These are phyloP conservation scores for Rhynchosporium secalis DNA, from an alignment of 2,329 filamentous ascomycete genomes.

Conservation along the genomic window DNA sequence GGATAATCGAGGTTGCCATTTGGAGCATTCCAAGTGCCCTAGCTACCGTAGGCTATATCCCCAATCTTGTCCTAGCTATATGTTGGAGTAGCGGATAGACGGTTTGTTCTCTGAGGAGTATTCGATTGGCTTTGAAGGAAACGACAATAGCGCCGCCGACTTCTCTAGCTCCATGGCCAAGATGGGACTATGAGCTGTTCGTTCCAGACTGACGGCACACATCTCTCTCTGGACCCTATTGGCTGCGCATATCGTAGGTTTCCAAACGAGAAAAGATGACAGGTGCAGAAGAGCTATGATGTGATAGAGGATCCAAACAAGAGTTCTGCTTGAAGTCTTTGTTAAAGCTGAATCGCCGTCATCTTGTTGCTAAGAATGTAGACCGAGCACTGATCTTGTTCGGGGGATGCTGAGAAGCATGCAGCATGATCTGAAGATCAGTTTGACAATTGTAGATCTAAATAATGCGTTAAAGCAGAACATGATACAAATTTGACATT, in stretches of 20 bases:
- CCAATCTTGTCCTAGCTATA: conserved; percentile 9
- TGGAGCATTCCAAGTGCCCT: not conserved
- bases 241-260: conserved; percentile 8
- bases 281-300: conserved; percentile 10
- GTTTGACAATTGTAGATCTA: not conserved
- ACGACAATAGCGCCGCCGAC: not conserved
- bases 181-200: conserved; percentile 6
- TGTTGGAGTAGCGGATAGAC: conserved; percentile 13
- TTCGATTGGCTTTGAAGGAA: conserved; percentile 10
- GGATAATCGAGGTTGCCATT: not conserved
- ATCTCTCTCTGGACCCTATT: conserved; percentile 9
- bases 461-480: not conserved
- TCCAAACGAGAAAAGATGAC: conserved; percentile 1
- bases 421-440: conserved; percentile 2
- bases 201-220: conserved; percentile 15
- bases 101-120: conserved; percentile 21
- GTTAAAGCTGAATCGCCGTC: no score
- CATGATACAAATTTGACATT: not conserved
- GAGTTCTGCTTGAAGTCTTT: no score
- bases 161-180: conserved; percentile 14
- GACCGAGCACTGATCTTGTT: not conserved
- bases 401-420: not conserved
- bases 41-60: not conserved
- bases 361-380: conserved; percentile 1
- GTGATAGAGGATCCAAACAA: not conserved